Conservation (phyloP, 495 filamentous ascomycete species). For the Penicillium cosmopolitanum region DNA sequence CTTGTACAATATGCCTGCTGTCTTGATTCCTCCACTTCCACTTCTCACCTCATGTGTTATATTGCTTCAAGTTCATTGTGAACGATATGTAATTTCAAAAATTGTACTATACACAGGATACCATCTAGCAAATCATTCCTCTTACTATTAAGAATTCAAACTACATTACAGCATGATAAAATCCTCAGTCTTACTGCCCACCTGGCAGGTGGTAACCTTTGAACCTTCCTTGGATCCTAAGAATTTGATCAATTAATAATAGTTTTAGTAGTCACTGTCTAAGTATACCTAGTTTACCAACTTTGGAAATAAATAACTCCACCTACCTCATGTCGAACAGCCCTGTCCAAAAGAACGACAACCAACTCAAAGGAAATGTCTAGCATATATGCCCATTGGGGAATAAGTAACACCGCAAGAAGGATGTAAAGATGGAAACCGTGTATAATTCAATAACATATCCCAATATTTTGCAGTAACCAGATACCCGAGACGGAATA, state of each 20-base stretch:
- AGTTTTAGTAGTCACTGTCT: background rate
- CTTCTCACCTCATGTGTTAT: conserved; percentile 36
- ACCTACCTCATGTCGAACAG: conserved; percentile 8
- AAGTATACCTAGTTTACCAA: no score
- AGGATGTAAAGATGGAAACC: conserved; percentile 11
- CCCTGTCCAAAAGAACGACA: background rate
- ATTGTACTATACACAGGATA: conserved; percentile 2
- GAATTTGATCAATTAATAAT: background rate
- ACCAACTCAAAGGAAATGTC: background rate
- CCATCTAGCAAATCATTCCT: conserved; percentile 1
- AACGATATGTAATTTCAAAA: background rate
- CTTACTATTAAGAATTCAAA: background rate
- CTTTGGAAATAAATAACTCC: background rate
- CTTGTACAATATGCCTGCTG: conserved; percentile 22
- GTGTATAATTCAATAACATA: conserved; percentile 19
- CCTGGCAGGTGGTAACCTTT: no score
- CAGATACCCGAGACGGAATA: background rate
- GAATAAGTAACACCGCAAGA: conserved; percentile 14
- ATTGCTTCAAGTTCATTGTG: conserved; percentile 11
- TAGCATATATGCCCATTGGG: conserved; percentile 11
- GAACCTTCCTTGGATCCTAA: no score
- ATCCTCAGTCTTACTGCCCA: no score
- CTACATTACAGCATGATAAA: no score
- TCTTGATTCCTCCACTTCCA: conserved; percentile 16
- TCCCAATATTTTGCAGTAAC: conserved; percentile 16